Base-by-base conservation (phyloP, 441 rosid species). In the Gossypium davidsonii region DNA sequence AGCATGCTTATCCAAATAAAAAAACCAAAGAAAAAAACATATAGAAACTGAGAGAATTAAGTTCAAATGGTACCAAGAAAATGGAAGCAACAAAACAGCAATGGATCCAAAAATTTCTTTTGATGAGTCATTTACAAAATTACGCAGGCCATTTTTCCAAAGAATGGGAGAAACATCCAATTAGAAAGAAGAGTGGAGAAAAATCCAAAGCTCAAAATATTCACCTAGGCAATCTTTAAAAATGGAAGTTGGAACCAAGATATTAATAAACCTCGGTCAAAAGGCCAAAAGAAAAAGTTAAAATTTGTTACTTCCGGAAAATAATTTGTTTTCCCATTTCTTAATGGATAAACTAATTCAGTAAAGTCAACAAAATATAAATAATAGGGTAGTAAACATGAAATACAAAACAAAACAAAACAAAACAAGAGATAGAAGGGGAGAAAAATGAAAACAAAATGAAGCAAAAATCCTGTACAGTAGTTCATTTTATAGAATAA, bases 191-290 rank as follows among this genome's bases (percentile, higher is more conserved):
- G 66, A 58, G 18, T 12, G 4, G 48, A 25, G 34, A 42, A 46
- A 64, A 44, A 21, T 44, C 15, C 23, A 42, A 46, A 48, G 71
- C 39, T 48, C 37, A 48, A 48, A 15, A 67, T 25, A 31, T 49
- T 67, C 59, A 7, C 44, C 15, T 1, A 7, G 9, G 25, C 51
- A 25, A 48, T 31, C 23, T 67, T 49, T 48, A 25, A 34, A 67
- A 67, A 67, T 48, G 21, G 71, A 67, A 6, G 70, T 21, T 65
- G 55, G 55, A 25, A 48, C 28, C 71, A 25, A 23, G 37, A 44
- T 21, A 44, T 11, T 48, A 14, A 23, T 12, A 48, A 66, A 48
- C 12, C 71, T 66, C 8, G 2, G 9, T 67, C 11, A 14, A 49
- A n/a, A 49, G 3, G 39, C 58, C 21, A 67, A 67, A 7, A 48